Base-by-base conservation (phyloP, 805 yeast genomes). In the Jamesozyma piceae region DNA sequence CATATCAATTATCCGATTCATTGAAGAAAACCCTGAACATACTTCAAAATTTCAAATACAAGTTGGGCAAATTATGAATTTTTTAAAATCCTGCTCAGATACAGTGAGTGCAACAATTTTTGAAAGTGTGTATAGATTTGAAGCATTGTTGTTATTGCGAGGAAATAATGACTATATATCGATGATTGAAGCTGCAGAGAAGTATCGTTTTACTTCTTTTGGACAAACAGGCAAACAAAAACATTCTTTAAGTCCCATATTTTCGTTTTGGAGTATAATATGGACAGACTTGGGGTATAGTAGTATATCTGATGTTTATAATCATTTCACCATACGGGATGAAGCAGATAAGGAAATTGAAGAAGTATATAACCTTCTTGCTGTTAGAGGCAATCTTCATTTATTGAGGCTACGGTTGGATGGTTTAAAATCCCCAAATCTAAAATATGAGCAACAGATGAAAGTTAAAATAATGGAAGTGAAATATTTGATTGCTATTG, bases 1-100 rank as follows among this genome's bases (percentile, higher is more conserved):
- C 39, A 71, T 86, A 9, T 82, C 92, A 88, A 66, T 86, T 1
- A 77, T 78, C 49, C 74, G 80, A 48, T 84, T 82, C 51, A 69
- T 85, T 53, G 77, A 76, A 46, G 74, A 75, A 44, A 73, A 80
- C 52, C 95, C 95, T 0, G 67, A 73, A 38, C 55, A 78, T 45
- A 55, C 67, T 11, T 72, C 73, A 45, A 66, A 67, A 17, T 70
- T 79, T 45, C 73, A 73, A 45, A 69, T 74, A 5, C 73, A 82
- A 24, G 77, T 78, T 44, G 80, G 74, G 45, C 89, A 82, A 53
- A 72, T 86, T 11, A 62, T 84, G 20, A 77, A 75, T 43, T 82
- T 81, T 53, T 49, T 66, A 35, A 64, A 65, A 40, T 45, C 58
- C 1, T 55, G 59, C 27, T 44, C 63, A 3, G 61, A 52, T 31